Base-by-base conservation (phyloP, 108 stramenopile species). In the Aureococcus anophagefferens region DNA sequence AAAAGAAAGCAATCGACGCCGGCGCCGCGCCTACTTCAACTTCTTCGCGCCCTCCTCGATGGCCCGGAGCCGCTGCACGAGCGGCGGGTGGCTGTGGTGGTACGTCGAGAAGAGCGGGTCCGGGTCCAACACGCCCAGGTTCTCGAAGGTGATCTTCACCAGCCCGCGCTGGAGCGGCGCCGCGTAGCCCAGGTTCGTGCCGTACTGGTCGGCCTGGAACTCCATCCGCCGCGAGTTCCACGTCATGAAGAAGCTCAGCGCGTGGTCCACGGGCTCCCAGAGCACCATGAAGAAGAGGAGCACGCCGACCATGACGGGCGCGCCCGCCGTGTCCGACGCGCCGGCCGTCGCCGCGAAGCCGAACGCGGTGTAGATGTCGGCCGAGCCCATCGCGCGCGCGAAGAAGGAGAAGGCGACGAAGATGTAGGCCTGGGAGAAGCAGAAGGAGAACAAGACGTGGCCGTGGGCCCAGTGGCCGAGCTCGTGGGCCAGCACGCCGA, bases 201-300 rank as follows among this genome's bases (percentile, higher is more conserved):
- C 93, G 74, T 93, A 99, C 31, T 79, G 81, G 76, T 99, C 98
- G 13, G 98, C 96, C 21, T 83, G 89, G 76, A 96, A 98, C 72
- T 96, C 96, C 70, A 83, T 85, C 33, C 84, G 83, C 36, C 96
- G 84, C 3, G 94, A 89, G 62, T 89, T 85, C 15, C 93, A 68
- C 13, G 94, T 96, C 82, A 98, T 74, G 16, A 90, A 68, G 68
- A 94, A 92, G 35, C 86, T 86, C 35, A 98, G 78, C n/a, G 92
- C 72, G 75, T 97, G 93, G 71, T 95, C 94, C 28, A 97, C 90
- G 0, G 96, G 96, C n/a, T 93, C 93, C 95, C 96, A 96, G 28
- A 96, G 78, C 29, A 90, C 88, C 65, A 81, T 78, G 70, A 93
- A 88, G 77, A 99, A 99, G 59, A 99, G 86, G 44, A 93, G 66